Evolutionary conservation across 1,284 basidiomycete species (phyloP), one percentile per base, ranked within the genome.

Genomic region (Farysia itapuensis): DNA sequence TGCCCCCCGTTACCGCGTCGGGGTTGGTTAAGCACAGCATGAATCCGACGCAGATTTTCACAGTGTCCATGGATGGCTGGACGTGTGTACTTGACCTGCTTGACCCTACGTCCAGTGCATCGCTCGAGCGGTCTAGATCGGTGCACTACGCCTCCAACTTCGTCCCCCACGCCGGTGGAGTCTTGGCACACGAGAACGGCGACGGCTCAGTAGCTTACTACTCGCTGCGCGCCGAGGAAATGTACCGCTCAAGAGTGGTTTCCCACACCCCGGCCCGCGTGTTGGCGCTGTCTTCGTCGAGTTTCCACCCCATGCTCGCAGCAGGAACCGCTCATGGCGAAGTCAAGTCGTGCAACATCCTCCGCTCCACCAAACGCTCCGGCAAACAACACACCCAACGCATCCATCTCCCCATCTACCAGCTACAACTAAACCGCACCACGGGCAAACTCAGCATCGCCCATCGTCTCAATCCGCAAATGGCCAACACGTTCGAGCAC

Each of bases 291-390:
- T 26, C 39, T 1, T 7, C 26, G 0, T 43, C 45, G 0, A 1
- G 20, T 0, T 54, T 30, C 20, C 54, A 64, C n/a, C 60, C 60
- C 2, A 39, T 54, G 20, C 12, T 59, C 1, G 60, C 60, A 3
- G 31, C 43, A 21, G 53, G 40, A 1, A 39, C 31, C 0, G 53
- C 54, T 3, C 49, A 56, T 5, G 60, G 60, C 1, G 38, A 59
- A 16, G 35, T 64, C 16, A 64, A 64, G 29, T 4, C 53, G 1
- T 45, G 45, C 3, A 64, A 64, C 16, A 18, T 23, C 4, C 15
- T 64, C 1, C 12, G 54, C 0, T 41, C 60, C 13, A 6, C 43
- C 1, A 35, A 35, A 22, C 18, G 34, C 18, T 35, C 34, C 6
- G 34, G 34, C 34, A 35, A 35, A 22, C 6, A 39, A 1, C 11